Evolutionary conservation across 768 basidiomycete species (phyloP).

Genomic region (Mycena metata): DNA sequence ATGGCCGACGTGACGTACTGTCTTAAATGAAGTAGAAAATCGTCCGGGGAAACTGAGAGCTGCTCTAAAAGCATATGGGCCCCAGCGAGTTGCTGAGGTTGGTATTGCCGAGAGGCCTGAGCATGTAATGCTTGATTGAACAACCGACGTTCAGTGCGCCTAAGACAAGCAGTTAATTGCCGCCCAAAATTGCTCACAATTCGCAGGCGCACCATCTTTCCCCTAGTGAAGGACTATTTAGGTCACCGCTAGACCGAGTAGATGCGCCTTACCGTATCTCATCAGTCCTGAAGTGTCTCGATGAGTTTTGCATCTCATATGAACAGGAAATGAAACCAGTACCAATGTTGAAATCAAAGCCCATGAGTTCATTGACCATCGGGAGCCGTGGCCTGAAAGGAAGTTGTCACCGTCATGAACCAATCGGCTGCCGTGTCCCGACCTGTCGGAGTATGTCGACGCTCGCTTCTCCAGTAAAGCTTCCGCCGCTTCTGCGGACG

Average conservation of each 20-base stretch:
- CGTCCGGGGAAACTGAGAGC: conserved; percentile 19
- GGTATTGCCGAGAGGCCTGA: not conserved
- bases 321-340: not conserved
- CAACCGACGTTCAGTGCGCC: conserved; percentile 12
- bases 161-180: not conserved
- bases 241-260: not conserved
- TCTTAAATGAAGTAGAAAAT: conserved; percentile 17
- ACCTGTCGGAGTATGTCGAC: conserved; percentile 51
- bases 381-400: not conserved
- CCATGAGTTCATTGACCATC: conserved; percentile 28
- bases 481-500: conserved; percentile 49
- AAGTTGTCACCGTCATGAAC: not conserved
- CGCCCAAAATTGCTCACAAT: not conserved
- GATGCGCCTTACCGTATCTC: conserved; percentile 20
- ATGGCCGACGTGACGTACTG: not conserved
- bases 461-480: conserved; percentile 58
- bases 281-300: conserved; percentile 7
- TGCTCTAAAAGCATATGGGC: conserved; percentile 27
- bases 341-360: conserved; percentile 21
- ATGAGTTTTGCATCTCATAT: not conserved
- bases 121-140: conserved; percentile 11
- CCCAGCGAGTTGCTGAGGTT: conserved; percentile 12
- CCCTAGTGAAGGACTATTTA: not conserved
- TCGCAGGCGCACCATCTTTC: conserved; percentile 9
- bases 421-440: not conserved